Evolutionary conservation across 306 rosid genomes (phyloP), one percentile per base, ranked within the genome.

Genomic region (Acacia acuminata): DNA sequence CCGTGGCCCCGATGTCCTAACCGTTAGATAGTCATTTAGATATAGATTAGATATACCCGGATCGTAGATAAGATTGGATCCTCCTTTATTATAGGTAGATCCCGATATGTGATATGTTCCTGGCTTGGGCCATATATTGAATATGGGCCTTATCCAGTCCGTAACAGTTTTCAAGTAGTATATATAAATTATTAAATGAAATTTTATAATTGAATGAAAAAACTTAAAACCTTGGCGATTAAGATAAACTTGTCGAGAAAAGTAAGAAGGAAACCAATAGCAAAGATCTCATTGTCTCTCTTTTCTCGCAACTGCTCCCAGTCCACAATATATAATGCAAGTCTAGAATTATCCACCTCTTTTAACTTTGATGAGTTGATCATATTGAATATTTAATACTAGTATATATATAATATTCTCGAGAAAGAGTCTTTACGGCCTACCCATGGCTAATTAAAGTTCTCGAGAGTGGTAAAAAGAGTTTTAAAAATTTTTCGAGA

Each of bases 301-400:
- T 83, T 44, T 73, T 81, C 47, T 47, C 64, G 78, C 73, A 53
- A 34, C 20, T 48, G 50, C 77, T 73, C 77, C 65, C n/a, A n/a
- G n/a, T n/a, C n/a, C n/a, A 50, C 7, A 55, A 19, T 50, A 14
- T 48, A 53, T 48, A 53, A 7, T 7, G 24, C 69, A 24, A 76
- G 3, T 34, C 51, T 36, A 34, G 61, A 10, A 20, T 10, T 1
- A n/a, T 60, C 50, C 44, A 9, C 0, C 27, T 36, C 32, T 25
- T 56, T 56, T 56, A 11, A n/a, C 30, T 15, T n/a, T 19, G 3
- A 10, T 75, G 25, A 65, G 50, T n/a, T 25, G 22, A 30, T 47
- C 13, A 47, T 25, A 48, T 48, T 25, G 17, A 22, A 15, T 30
- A 63, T 66, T 67, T 77, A 50, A 71, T 71, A 27, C n/a, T n/a